Conservation (phyloP, 2,329 filamentous ascomycete genomes). For the Lachnellula cervina region DNA sequence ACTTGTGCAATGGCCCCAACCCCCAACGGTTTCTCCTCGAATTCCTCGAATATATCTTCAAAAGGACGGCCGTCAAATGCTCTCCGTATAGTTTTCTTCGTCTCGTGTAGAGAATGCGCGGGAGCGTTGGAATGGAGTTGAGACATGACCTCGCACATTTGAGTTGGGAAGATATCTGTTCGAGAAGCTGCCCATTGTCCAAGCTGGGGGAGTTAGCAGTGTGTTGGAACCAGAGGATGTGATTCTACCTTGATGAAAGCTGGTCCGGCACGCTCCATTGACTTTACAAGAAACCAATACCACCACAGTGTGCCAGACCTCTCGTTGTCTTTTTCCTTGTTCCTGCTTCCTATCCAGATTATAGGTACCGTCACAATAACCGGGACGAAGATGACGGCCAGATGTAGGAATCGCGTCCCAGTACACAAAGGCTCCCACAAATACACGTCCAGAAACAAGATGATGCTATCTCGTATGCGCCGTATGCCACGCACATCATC, state of each 20-base stretch:
- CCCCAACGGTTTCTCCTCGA: constrained; percentile 81
- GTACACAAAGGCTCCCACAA: constrained; percentile 86
- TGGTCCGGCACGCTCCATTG: constrained; percentile 90
- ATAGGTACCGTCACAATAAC: constrained; percentile 75
- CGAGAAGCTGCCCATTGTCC: constrained; percentile 98
- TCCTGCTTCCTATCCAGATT: constrained; percentile 70
- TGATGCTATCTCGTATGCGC: constrained; percentile 52
- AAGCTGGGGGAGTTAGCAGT: constrained; percentile 49
- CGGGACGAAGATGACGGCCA: constrained; percentile 85
- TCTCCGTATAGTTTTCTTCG: constrained; percentile 70
- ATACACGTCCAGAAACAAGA: constrained; percentile 65
- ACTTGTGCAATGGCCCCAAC: constrained; percentile 97
- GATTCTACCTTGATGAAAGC: constrained; percentile 84
- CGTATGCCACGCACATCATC: constrained; percentile 56
- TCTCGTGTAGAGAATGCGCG: constrained; percentile 77
- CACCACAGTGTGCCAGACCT: constrained; percentile 84
- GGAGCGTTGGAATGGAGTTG: constrained; percentile 91
- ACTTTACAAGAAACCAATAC: constrained; percentile 80
- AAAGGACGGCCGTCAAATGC: constrained; percentile 79
- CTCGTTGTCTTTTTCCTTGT: constrained; percentile 64
- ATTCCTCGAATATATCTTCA: constrained; percentile 93
- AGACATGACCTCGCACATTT: constrained; percentile 92
- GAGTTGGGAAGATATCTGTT: constrained; percentile 89
- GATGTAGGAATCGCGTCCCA: constrained; percentile 78
- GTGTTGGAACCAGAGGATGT: not conserved